Evolutionary conservation across 192 early-diverging fungal genomes (phyloP), one percentile per base, ranked within the genome.

Genomic region (Spizellomyces sp.): DNA sequence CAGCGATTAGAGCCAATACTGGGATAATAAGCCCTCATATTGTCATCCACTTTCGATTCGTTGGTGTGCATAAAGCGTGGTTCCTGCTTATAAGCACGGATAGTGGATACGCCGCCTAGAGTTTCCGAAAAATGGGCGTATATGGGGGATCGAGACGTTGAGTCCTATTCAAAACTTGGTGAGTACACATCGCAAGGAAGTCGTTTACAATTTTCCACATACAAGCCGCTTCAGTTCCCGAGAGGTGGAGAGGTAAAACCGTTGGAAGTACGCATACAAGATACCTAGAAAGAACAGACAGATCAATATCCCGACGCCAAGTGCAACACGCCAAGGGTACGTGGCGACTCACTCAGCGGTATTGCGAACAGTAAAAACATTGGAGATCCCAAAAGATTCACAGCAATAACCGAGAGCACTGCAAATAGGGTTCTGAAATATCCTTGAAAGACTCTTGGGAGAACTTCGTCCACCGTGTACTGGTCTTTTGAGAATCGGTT

Each of bases 401-500:
- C 76, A 15, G 76, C 77, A 19, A 87, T 45, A 41, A 83, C 83
- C 10, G 80, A 55, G 9, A 86, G 45, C 6, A 86, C 85, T 46
- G 45, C 41, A 70, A 86, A 86, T 62, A 84, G 58, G 10, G 82
- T 84, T 44, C 85, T 48, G 61, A 84, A 79, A 58, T 79, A 86
- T 12, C 74, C 76, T 69, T 80, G 79, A 72, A 86, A 86, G 9
- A 75, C 65, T n/a, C 82, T 70, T 19, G 81, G 82, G 14, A 87
- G 66, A 15, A 80, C 77, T 70, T 93, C 91, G 64, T 94, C 94
- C 8, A 94, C 79, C 19, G 88, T 89, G 71, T 90, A 86, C 66
- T 91, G 85, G 70, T 97, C 95, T 67, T 93, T 94, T 55, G 91
- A 90, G 74, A 97, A 95, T 10, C 95, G 88, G 72, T 97, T 94